Conservation (phyloP, 2,329 filamentous ascomycete genomes). For the Botrytis squamosa region DNA sequence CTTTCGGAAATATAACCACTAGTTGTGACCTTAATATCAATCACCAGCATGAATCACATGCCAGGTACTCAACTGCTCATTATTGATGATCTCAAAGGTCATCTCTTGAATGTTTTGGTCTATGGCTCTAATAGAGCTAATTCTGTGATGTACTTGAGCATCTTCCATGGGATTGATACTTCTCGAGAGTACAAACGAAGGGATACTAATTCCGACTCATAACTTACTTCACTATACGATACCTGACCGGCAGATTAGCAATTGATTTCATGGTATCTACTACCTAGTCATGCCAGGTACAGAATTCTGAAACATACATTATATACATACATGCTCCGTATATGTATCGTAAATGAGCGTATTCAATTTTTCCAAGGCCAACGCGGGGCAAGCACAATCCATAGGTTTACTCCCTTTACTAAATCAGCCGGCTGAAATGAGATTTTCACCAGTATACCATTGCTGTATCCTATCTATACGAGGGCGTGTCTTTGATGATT, state of each 20-base stretch:
- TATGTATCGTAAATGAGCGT: background rate
- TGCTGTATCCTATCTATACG: background rate
- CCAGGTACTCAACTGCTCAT: background rate
- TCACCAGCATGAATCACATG: constrained; percentile 7
- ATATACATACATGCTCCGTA: background rate
- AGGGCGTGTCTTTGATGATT: no score
- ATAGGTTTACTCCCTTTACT: background rate
- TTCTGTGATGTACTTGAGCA: background rate
- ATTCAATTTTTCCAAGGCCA: background rate
- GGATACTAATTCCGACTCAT: background rate
- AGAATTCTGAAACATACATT: background rate
- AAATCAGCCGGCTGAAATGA: background rate
- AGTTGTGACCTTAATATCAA: background rate
- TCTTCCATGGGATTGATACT: background rate
- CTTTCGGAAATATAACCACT: background rate
- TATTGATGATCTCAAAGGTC: background rate
- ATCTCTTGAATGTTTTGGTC: background rate
- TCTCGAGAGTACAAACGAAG: background rate
- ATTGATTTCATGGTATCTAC: background rate
- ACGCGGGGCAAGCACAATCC: background rate
- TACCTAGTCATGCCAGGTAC: background rate
- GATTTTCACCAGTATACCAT: background rate
- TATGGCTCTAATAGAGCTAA: background rate
- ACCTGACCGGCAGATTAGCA: background rate
- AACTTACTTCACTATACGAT: background rate